Conservation (phyloP, 352 stramenopile species). For the Phytophthora sp. region DNA sequence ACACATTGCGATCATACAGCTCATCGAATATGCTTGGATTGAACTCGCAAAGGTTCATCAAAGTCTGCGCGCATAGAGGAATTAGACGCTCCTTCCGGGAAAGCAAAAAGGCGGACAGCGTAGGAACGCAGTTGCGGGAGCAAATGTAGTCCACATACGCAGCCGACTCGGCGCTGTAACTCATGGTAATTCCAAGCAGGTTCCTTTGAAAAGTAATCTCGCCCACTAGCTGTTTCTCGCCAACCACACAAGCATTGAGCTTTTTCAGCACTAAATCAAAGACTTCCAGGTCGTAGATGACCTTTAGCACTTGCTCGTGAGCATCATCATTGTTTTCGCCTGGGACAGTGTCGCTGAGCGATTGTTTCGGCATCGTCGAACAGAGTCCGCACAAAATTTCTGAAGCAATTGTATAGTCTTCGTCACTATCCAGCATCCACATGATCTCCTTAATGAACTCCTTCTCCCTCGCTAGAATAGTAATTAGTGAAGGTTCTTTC, state of each 20-base stretch:
- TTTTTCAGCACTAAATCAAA: slow-evolving; percentile 74
- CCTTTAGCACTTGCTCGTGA: slow-evolving; percentile 55
- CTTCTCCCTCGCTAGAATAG: slow-evolving; percentile 52
- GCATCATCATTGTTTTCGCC: slow-evolving; percentile 22
- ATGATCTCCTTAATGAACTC: slow-evolving; percentile 77
- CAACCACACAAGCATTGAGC: slow-evolving; percentile 70
- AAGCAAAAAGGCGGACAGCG: slow-evolving; percentile 69
- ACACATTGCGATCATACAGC: slow-evolving; percentile 66
- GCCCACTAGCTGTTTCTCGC: slow-evolving; percentile 70
- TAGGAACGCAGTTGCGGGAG: slow-evolving; percentile 52
- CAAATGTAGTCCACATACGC: slow-evolving; percentile 71
- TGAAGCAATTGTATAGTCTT: slow-evolving; percentile 73
- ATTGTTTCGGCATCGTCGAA: slow-evolving; percentile 48
- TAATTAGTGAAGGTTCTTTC: slow-evolving; percentile 64
- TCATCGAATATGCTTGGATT: slow-evolving; percentile 72
- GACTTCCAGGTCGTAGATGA: slow-evolving; percentile 65
- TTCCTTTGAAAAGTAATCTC: slow-evolving; percentile 85
- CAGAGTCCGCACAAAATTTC: slow-evolving; percentile 77
- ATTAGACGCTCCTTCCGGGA: slow-evolving; percentile 73
- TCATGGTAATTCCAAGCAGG: slow-evolving; percentile 77
- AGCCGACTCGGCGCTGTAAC: slow-evolving; percentile 64
- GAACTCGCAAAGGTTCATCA: slow-evolving; percentile 84
- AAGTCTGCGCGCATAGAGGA: slow-evolving; percentile 63
- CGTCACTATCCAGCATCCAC: slow-evolving; percentile 74
- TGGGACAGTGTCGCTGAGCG: slow-evolving; percentile 11